Evolutionary conservation across 2,329 filamentous ascomycete genomes (phyloP).

Genomic region (Fusarium odoratissimum): DNA sequence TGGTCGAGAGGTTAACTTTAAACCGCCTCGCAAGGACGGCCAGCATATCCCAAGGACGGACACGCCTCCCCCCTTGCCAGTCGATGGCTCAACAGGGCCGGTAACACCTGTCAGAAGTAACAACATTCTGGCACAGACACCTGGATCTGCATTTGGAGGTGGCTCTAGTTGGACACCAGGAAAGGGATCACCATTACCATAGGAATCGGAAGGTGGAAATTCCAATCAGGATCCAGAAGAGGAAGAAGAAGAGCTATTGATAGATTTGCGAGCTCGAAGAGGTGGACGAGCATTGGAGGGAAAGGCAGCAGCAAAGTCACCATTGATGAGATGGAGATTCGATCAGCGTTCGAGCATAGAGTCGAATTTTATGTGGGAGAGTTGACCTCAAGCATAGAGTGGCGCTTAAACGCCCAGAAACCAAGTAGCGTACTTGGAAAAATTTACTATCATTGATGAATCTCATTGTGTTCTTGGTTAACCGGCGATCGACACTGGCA

Average conservation of each 20-base stretch:
- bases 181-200: slow-evolving; percentile 55
- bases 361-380: neutral
- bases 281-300: neutral
- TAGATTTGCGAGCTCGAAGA: neutral
- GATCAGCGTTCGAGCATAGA: neutral
- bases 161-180: slow-evolving; percentile 59
- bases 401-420: neutral
- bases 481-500: neutral
- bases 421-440: neutral
- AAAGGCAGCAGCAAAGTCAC: neutral
- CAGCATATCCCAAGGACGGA: slow-evolving; percentile 60
- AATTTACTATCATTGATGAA: neutral
- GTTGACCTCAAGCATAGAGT: neutral
- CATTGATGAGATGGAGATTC: neutral
- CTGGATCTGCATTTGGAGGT: slow-evolving; percentile 53
- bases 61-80: slow-evolving; percentile 64
- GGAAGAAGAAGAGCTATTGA: neutral
- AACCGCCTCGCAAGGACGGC: slow-evolving; percentile 62
- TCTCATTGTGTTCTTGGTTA: neutral
- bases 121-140: slow-evolving; percentile 47
- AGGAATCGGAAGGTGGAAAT: slow-evolving; percentile 13
- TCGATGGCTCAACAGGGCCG: slow-evolving; percentile 52
- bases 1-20: slow-evolving; percentile 62
- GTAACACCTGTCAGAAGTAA: slow-evolving; percentile 61
- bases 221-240: neutral